A percentile compares a stretch with the other conserved stretches of the same genome.
Evolutionary conservation across 805 yeast species (phyloP).

Genomic region (Saccharomycopsis sp.): DNA sequence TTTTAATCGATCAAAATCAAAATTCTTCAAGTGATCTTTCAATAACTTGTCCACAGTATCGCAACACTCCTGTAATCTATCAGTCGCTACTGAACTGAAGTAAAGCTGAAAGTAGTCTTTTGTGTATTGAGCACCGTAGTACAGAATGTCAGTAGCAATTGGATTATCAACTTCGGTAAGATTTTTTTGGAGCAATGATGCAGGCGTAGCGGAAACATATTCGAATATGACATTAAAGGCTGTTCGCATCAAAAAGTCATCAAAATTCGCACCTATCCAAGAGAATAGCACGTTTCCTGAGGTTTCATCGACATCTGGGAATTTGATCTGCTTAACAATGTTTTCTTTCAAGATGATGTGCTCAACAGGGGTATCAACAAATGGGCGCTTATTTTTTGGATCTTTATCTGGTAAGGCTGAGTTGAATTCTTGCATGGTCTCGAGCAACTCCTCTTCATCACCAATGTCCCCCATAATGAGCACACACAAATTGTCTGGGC

Average conservation of each 20-base stretch:
- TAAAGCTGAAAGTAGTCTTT: conserved; percentile 47
- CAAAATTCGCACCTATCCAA: conserved; percentile 74
- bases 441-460: conserved; percentile 64
- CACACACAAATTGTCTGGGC: conserved; percentile 77
- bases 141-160: conserved; percentile 59
- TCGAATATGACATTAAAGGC: conserved; percentile 66
- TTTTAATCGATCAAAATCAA: conserved; percentile 44
- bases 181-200: conserved; percentile 60
- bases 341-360: conserved; percentile 28
- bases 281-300: conserved; percentile 65
- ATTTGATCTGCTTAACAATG: conserved; percentile 47
- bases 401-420: conserved; percentile 37
- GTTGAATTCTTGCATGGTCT: conserved; percentile 55
- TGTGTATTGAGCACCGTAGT: conserved; percentile 65
- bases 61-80: conserved; percentile 46
- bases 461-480: conserved; percentile 83
- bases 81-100: conserved; percentile 70
- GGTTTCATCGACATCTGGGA: conserved; percentile 85
- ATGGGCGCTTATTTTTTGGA: conserved; percentile 52
- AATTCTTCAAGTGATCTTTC: conserved; percentile 39
- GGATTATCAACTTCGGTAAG: conserved; percentile 81
- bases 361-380: conserved; percentile 56
- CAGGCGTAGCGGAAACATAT: conserved; percentile 69
- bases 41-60: conserved; percentile 42
- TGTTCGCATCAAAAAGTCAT: conserved; percentile 42